These are phyloP conservation scores for Russula griseocarnosa DNA, from an alignment of 768 basidiomycete genomes.

Conservation along the genomic window DNA sequence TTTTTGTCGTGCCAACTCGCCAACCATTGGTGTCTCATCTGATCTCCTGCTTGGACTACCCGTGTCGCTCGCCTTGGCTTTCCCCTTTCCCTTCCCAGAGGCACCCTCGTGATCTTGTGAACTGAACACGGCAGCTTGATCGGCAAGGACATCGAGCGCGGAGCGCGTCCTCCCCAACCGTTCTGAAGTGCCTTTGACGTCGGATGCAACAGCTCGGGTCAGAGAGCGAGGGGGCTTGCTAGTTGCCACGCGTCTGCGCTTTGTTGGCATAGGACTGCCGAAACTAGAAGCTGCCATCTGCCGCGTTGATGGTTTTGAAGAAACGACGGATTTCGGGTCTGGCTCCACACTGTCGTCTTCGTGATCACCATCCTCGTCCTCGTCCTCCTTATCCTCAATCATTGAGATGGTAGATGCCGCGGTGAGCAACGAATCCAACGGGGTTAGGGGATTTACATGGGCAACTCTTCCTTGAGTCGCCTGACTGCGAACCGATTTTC, in stretches of 20 bases:
- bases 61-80: slow-evolving; percentile 10
- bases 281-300: slow-evolving; percentile 31
- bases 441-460: slow-evolving; percentile 40
- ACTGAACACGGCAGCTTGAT: slow-evolving; percentile 56
- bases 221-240: slow-evolving; percentile 15
- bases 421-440: slow-evolving; percentile 56
- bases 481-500: slow-evolving; percentile 19
- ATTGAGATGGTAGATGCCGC: slow-evolving; percentile 51
- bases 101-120: slow-evolving; percentile 33
- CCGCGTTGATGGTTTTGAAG: slow-evolving; percentile 30
- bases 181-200: slow-evolving; percentile 10
- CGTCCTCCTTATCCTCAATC: slow-evolving; percentile 41
- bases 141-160: slow-evolving; percentile 69
- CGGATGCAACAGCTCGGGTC: not conserved
- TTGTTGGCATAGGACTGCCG: slow-evolving; percentile 39
- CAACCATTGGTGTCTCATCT: not conserved
- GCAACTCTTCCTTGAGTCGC: slow-evolving; percentile 31
- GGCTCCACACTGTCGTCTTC: slow-evolving; percentile 27
- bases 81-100: slow-evolving; percentile 23
- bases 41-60: not conserved
- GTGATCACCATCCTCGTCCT: slow-evolving; percentile 32
- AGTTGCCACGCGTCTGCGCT: slow-evolving; percentile 36
- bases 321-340: not conserved
- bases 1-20: slow-evolving; percentile 1
- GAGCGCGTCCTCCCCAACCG: slow-evolving; percentile 17